Conservation (phyloP, 73 alveolate genomes). For the Paramecium pentaurelia region DNA sequence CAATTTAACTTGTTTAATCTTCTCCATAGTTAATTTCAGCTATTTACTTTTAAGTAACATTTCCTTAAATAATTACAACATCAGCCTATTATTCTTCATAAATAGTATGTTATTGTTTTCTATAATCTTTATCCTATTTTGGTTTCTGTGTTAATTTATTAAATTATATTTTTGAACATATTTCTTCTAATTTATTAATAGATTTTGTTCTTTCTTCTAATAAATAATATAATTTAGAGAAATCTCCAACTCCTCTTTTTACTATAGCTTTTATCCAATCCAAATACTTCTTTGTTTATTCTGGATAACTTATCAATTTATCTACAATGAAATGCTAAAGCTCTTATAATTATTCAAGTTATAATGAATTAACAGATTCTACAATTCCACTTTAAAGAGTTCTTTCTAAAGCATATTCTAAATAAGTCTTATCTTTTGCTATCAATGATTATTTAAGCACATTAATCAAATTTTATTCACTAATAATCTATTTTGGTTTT, state of each 20-base stretch:
- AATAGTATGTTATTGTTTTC: not conserved
- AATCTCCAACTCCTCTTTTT: conserved; percentile 27
- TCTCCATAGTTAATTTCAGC: not conserved
- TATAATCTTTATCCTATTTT: conserved; percentile 15
- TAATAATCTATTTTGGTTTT: not conserved
- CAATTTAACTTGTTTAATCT: not conserved
- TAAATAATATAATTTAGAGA: not conserved
- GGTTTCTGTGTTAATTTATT: not conserved
- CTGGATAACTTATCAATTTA: not conserved
- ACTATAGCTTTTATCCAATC: not conserved
- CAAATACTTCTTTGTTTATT: not conserved
- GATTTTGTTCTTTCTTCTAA: conserved; percentile 15
- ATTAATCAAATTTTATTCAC: not conserved
- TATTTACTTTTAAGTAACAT: not conserved
- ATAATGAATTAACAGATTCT: not conserved
- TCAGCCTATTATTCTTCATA: not conserved
- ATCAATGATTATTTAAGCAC: not conserved
- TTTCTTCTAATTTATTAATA: not conserved
- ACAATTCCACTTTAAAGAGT: not conserved
- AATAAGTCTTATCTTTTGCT: not conserved
- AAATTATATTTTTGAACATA: not conserved
- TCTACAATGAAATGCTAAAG: not conserved
- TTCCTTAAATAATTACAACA: not conserved
- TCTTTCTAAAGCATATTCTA: not conserved
- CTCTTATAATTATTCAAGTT: not conserved